phyloP scores from a whole-genome alignment of 2,329 filamentous ascomycete species.

The Diaporthe vaccinii region DNA sequence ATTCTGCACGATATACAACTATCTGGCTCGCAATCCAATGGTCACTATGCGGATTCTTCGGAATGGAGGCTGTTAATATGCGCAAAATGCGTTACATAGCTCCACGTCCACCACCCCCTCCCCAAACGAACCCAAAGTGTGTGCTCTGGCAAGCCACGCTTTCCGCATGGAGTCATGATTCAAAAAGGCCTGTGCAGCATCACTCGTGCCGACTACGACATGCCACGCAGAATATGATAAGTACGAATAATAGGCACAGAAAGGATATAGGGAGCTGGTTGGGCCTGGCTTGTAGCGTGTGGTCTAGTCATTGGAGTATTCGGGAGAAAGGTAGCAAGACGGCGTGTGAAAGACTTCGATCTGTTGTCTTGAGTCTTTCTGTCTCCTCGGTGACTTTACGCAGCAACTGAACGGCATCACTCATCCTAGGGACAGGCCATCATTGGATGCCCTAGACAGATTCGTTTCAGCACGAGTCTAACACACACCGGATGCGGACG shows the following conservation, averaged over 20 bases:
- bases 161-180: too few species aligned
- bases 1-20: background rate
- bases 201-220: too few species aligned
- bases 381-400: background rate
- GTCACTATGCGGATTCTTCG: accelerated
- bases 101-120: too few species aligned
- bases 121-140: too few species aligned
- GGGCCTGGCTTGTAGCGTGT: background rate
- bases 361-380: too few species aligned
- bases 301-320: too few species aligned
- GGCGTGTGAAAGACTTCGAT: background rate
- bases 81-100: background rate
- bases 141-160: background rate
- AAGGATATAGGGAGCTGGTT: too few species aligned
- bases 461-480: background rate
- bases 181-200: background rate
- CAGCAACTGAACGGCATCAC: background rate
- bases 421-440: background rate
- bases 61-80: too few species aligned
- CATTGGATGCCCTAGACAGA: too few species aligned
- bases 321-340: background rate
- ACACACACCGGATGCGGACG: too few species aligned
- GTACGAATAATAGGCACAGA: background rate
- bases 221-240: too few species aligned
- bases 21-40: background rate